Conservation (phyloP, 352 stramenopile genomes). For the Globisporangium radiosum region DNA sequence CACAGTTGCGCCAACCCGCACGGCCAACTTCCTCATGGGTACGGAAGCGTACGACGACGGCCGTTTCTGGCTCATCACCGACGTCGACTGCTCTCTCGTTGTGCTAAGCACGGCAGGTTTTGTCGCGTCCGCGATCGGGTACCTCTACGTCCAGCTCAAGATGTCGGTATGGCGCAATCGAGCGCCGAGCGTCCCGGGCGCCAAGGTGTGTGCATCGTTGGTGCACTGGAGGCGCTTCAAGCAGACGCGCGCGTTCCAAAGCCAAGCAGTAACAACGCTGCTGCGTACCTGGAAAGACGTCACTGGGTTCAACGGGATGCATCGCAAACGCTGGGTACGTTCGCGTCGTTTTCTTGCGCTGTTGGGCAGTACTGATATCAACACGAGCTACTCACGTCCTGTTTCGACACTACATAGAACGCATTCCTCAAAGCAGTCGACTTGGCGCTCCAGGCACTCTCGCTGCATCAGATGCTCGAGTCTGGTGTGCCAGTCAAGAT, state of each 20-base stretch:
- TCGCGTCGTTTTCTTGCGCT: not conserved
- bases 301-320: slow-evolving; percentile 16
- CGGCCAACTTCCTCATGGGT: slow-evolving; percentile 43
- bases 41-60: slow-evolving; percentile 36
- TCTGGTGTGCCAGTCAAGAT: slow-evolving; percentile 13
- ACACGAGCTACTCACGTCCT: not conserved
- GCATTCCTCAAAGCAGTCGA: slow-evolving; percentile 20
- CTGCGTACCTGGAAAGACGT: slow-evolving; percentile 10
- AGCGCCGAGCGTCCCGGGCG: not conserved
- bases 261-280: slow-evolving; percentile 3
- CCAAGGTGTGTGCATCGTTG: not conserved
- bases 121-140: slow-evolving; percentile 9
- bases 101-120: slow-evolving; percentile 13
- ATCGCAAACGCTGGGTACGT: slow-evolving; percentile 31
- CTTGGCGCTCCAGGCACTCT: slow-evolving; percentile 16
- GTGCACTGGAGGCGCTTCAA: not conserved
- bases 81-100: slow-evolving; percentile 8
- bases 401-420: slow-evolving; percentile 15
- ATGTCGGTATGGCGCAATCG: slow-evolving; percentile 16
- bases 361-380: not conserved
- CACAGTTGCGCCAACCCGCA: slow-evolving; percentile 17
- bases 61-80: slow-evolving; percentile 36
- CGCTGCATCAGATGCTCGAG: slow-evolving; percentile 20
- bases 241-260: not conserved
- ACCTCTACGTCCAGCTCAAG: slow-evolving; percentile 20